Conservation (phyloP, 257 asterid species). For the Perilla frutescens region DNA sequence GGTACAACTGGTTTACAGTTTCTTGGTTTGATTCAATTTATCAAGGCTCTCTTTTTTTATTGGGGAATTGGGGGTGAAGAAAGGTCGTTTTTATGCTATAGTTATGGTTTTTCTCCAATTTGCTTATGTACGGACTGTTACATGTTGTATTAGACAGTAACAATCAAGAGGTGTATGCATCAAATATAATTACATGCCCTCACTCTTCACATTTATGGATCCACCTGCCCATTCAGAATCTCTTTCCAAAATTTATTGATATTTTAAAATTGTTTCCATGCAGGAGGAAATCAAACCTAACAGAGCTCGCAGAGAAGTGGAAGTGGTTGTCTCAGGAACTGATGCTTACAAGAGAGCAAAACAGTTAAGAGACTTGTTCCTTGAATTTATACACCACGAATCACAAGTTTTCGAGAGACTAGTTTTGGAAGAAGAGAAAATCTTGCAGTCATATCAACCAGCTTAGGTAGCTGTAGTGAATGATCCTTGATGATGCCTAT, state of each 20-base stretch:
- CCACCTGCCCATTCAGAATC: neutral
- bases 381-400: slow-evolving; percentile 35
- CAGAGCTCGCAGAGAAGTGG: slow-evolving; percentile 28
- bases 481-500: slow-evolving; percentile 5
- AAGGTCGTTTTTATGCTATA: slow-evolving; percentile 15
- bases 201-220: neutral
- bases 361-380: slow-evolving; percentile 28
- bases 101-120: neutral
- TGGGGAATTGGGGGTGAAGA: neutral
- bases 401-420: slow-evolving; percentile 30
- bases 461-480: slow-evolving; percentile 21
- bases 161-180: slow-evolving; percentile 3
- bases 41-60: neutral
- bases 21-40: slow-evolving; percentile 24
- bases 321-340: slow-evolving; percentile 37
- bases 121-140: slow-evolving; percentile 1
- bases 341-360: slow-evolving; percentile 39
- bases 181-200: slow-evolving; percentile 8
- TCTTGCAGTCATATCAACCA: slow-evolving; percentile 20
- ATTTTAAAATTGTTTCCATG: slow-evolving; percentile 20
- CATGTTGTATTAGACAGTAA: slow-evolving; percentile 9
- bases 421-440: slow-evolving; percentile 33
- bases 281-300: slow-evolving; percentile 30
- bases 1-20: slow-evolving; percentile 28
- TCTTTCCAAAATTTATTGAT: slow-evolving; percentile 5